Evolutionary conservation across 495 filamentous ascomycete genomes (phyloP).

Genomic region (Bathelium albidoporum): DNA sequence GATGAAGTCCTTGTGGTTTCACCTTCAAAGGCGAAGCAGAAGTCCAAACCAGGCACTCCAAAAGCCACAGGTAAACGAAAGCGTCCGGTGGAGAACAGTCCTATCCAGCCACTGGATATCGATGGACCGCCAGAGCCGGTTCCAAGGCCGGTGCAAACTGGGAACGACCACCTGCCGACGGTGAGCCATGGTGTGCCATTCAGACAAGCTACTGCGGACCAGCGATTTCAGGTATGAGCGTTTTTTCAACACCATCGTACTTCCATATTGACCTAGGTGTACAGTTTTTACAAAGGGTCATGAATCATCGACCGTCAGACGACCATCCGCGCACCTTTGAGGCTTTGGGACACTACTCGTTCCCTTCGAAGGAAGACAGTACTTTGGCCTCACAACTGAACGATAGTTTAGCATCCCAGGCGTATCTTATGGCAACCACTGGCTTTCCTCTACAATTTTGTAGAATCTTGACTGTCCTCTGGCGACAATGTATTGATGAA

Average conservation of each 20-base stretch:
- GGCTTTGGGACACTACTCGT: constrained; percentile 68
- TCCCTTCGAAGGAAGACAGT: constrained; percentile 43
- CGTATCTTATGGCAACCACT: constrained; percentile 25
- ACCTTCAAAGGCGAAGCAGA: constrained; percentile 42
- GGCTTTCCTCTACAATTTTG: constrained; percentile 45
- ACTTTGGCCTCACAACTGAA: constrained; percentile 49
- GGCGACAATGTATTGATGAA: constrained; percentile 52
- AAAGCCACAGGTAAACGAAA: constrained; percentile 54
- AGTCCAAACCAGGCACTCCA: constrained; percentile 44
- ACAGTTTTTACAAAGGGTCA: constrained; percentile 45
- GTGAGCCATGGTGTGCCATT: constrained; percentile 19
- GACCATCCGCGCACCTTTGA: constrained; percentile 52
- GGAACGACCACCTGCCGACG: constrained; percentile 15
- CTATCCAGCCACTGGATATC: constrained; percentile 42
- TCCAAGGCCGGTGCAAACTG: constrained; percentile 7
- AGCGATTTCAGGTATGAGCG: constrained; percentile 26
- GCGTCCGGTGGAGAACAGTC: constrained; percentile 44
- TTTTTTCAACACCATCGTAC: background rate
- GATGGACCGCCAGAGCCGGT: constrained; percentile 28
- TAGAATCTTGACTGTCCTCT: constrained; percentile 44
- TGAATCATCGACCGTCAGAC: constrained; percentile 44
- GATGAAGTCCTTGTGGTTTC: constrained; percentile 53
- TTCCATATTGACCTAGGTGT: background rate
- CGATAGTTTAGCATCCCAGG: constrained; percentile 38
- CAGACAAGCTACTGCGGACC: constrained; percentile 27